Conservation (phyloP, 2,329 filamentous ascomycete species). For the Ophiostoma novo-ulmi region DNA sequence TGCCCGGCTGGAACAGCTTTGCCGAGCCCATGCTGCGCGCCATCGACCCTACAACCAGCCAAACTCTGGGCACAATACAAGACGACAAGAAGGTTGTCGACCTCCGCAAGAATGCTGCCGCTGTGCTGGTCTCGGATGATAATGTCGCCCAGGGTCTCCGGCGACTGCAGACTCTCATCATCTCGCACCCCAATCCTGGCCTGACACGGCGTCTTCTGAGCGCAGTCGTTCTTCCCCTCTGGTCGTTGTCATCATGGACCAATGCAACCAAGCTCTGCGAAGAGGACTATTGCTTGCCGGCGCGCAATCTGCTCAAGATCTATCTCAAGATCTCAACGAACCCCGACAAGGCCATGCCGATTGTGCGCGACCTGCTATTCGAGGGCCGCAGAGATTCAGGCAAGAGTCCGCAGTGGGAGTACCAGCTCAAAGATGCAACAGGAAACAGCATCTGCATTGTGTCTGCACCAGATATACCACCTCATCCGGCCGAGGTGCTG, state of each 20-base stretch:
- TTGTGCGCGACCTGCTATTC: slow-evolving; percentile 54
- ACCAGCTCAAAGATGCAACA: slow-evolving; percentile 35
- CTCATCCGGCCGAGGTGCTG: slow-evolving; percentile 30
- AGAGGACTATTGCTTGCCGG: slow-evolving; percentile 42
- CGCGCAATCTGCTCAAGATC: slow-evolving; percentile 49
- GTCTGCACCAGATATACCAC: slow-evolving; percentile 30
- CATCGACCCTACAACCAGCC: slow-evolving; percentile 42
- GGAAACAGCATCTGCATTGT: slow-evolving; percentile 46
- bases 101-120: slow-evolving; percentile 36
- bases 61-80: slow-evolving; percentile 15
- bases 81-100: slow-evolving; percentile 46
- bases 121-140: slow-evolving; percentile 43
- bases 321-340: slow-evolving; percentile 55
- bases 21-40: slow-evolving; percentile 51
- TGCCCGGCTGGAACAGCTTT: slow-evolving; percentile 58
- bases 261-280: slow-evolving; percentile 32
- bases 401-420: slow-evolving; percentile 47
- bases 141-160: slow-evolving; percentile 49
- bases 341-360: slow-evolving; percentile 42
- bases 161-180: slow-evolving; percentile 51
- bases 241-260: slow-evolving; percentile 55
- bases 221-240: slow-evolving; percentile 57
- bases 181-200: slow-evolving; percentile 62
- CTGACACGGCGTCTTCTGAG: slow-evolving; percentile 57
- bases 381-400: slow-evolving; percentile 41